Conservation (phyloP, 768 basidiomycete genomes). For the Kwoniella sp. region DNA sequence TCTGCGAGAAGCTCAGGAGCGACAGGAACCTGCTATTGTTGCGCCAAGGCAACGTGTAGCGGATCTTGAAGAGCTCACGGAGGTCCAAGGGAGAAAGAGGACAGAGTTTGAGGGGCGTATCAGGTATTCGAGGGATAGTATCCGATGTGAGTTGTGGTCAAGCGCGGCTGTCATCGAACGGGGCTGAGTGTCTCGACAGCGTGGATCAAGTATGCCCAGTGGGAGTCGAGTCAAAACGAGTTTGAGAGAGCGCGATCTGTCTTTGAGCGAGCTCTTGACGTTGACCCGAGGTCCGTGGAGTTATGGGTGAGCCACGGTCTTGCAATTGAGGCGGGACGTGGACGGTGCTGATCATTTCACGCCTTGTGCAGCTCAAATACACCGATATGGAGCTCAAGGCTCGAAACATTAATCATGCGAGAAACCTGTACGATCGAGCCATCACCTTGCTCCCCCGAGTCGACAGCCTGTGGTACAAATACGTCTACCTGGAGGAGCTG, state of each 20-base stretch:
- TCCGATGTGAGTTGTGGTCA: constrained; percentile 28
- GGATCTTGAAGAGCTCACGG: constrained; percentile 80
- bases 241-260: constrained; percentile 90
- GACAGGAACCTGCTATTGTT: constrained; percentile 84
- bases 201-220: constrained; percentile 57
- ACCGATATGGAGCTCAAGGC: constrained; percentile 97
- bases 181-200: constrained; percentile 43
- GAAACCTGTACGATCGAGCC: constrained; percentile 94
- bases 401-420: constrained; percentile 92
- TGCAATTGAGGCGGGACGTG: neutral
- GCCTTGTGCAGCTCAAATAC: constrained; percentile 55
- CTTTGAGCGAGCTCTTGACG: constrained; percentile 93
- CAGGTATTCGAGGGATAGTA: constrained; percentile 49
- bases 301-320: constrained; percentile 78
- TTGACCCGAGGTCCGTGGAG: constrained; percentile 82
- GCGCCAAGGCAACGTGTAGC: constrained; percentile 94
- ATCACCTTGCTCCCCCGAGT: constrained; percentile 94
- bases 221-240: constrained; percentile 91
- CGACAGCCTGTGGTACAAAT: constrained; percentile 95
- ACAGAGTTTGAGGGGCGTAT: constrained; percentile 80
- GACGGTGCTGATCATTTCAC: neutral
- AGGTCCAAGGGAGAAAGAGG: constrained; percentile 79
- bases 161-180: neutral
- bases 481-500: constrained; percentile 95
- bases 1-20: constrained; percentile 94